Evolutionary conservation across 495 filamentous ascomycete species (phyloP), one percentile per base, ranked within the genome.

Genomic region (Choiromyces venosus): DNA sequence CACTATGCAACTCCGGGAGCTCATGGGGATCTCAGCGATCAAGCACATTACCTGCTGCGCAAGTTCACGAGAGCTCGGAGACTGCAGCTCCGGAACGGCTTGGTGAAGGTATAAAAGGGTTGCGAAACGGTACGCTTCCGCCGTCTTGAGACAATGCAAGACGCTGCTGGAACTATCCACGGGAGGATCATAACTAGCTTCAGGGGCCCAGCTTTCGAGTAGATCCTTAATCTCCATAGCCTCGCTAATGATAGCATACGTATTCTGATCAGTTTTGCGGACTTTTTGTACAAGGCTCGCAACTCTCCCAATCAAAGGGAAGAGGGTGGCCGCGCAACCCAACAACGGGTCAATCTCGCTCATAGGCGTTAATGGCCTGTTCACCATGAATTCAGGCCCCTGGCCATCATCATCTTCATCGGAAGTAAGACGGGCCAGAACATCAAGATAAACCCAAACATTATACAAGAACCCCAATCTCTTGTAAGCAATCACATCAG

Each of bases 391-490:
- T 75, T 56, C 82, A 69, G 78, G 83, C 75, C 69, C 82, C 69
- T 65, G 85, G 19, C 83, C 82, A 1, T 88, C 87, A 29, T 88
- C 87, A 6, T 87, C 86, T 70, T 88, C 88, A 33, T 89, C 82
- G 19, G 90, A 90, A 0, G 91, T 93, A 40, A 94, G 82, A 16
- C 90, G 88, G 33, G 91, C 89, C 73, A 94, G 89, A 44, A 93
- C 91, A 82, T 94, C 91, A 88, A 93, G 91, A 76, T 93, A 94
- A 25, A 93, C 85, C 88, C 89, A 93, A 12, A 90, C 89, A 80
- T 92, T 93, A 80, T 90, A 90, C 52, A 94, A 83, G 77, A 93
- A 93, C 52, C 86, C 86, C 66, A 93, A 82, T 14, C 90, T 82
- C 56, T 84, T 82, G 25, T 88, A 80, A 38, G 90, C 87, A 29